These are phyloP conservation scores for Aspergillus cavernicola DNA, from an alignment of 495 filamentous ascomycete species.

Conservation along the genomic window DNA sequence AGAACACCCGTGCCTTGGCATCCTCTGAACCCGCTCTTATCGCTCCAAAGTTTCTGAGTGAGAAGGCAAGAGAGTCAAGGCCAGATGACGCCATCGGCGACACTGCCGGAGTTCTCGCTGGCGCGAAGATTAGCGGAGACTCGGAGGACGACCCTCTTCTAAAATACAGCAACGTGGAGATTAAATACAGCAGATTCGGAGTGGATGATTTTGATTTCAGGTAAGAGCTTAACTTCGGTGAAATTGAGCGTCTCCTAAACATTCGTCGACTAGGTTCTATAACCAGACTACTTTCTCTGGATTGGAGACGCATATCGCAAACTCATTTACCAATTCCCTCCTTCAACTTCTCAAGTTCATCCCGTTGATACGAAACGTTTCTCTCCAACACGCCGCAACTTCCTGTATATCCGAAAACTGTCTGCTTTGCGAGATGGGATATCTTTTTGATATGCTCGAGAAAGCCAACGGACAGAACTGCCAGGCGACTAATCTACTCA, in stretches of 20 bases:
- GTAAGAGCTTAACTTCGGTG: constrained; percentile 42
- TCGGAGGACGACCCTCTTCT: constrained; percentile 68
- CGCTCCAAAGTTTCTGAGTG: constrained; percentile 87
- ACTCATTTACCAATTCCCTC: constrained; percentile 92
- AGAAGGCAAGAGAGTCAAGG: constrained; percentile 71
- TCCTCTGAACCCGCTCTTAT: constrained; percentile 51
- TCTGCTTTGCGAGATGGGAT: constrained; percentile 90
- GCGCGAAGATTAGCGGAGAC: constrained; percentile 58
- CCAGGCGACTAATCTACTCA: constrained; percentile 94
- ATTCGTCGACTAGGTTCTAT: constrained; percentile 60
- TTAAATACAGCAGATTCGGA: constrained; percentile 95
- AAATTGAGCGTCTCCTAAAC: background rate
- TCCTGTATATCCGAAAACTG: constrained; percentile 77
- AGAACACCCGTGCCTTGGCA: constrained; percentile 60
- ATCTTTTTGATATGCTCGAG: constrained; percentile 96
- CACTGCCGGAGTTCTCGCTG: constrained; percentile 56
- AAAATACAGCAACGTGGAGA: constrained; percentile 87
- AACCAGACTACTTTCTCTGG: constrained; percentile 90
- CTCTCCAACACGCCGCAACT: constrained; percentile 84
- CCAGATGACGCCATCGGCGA: constrained; percentile 57
- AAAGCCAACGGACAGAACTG: constrained; percentile 91
- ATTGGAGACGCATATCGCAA: constrained; percentile 90
- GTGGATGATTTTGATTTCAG: constrained; percentile 98
- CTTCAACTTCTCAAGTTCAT: constrained; percentile 90
- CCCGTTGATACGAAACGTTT: constrained; percentile 80